Evolutionary conservation across 192 early-diverging fungal species (phyloP).

Genomic region (Cladochytrium replicatum): DNA sequence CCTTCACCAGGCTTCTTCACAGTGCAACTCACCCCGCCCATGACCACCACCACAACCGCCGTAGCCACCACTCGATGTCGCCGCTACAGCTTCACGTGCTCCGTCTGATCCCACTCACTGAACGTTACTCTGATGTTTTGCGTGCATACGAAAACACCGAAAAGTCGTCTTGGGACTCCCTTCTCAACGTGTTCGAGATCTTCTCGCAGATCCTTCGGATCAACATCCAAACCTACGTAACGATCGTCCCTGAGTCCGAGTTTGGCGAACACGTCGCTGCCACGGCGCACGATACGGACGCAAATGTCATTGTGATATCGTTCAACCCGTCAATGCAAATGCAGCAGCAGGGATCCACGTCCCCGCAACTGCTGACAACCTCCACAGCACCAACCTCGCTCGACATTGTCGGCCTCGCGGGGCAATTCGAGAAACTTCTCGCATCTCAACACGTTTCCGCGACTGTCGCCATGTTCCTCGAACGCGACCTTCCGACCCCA

Average conservation of each 20-base stretch:
- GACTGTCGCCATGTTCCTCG: too few species aligned
- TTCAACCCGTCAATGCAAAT: too few species aligned
- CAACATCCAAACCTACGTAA: slow-evolving; percentile 48
- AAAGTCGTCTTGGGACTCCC: slow-evolving; percentile 57
- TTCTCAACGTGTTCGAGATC: slow-evolving; percentile 71
- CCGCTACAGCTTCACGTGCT: slow-evolving; percentile 45
- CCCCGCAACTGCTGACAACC: too few species aligned
- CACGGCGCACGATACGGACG: slow-evolving; percentile 36
- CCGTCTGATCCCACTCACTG: slow-evolving; percentile 67
- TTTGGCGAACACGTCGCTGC: slow-evolving; percentile 59
- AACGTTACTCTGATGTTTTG: slow-evolving; percentile 74
- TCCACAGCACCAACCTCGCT: too few species aligned
- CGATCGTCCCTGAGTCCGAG: slow-evolving; percentile 47
- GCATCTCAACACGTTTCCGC: too few species aligned
- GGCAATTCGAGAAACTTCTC: too few species aligned
- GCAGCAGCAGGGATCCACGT: too few species aligned
- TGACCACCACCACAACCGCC: background rate
- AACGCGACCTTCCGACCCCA: too few species aligned
- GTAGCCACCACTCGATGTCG: background rate
- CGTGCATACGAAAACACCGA: slow-evolving; percentile 54
- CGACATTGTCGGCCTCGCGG: too few species aligned
- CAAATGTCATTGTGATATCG: slow-evolving; percentile 63
- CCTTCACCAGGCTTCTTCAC: slow-evolving; percentile 48
- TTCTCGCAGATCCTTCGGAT: slow-evolving; percentile 70
- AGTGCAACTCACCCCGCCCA: slow-evolving; percentile 15